Evolutionary conservation across 768 basidiomycete species (phyloP).

Genomic region (Boletus rubropictus): DNA sequence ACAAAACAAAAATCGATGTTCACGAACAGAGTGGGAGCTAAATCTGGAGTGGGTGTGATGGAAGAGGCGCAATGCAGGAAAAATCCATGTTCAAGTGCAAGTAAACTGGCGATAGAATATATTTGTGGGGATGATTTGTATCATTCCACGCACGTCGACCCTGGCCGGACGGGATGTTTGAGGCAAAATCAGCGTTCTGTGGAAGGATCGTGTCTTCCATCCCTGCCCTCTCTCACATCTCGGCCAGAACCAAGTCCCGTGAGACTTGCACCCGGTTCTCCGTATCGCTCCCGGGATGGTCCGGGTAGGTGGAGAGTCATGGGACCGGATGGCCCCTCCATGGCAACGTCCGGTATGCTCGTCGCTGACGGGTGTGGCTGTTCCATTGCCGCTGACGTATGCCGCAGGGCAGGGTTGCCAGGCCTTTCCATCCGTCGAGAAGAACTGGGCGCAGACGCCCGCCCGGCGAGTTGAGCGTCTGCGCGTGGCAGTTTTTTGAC

Average conservation of each 20-base stretch:
- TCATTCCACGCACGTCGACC: not conserved
- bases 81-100: conserved; percentile 20
- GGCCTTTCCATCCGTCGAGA: conserved; percentile 31
- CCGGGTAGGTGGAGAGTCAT: conserved; percentile 31
- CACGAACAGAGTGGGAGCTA: conserved; percentile 6
- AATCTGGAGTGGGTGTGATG: conserved; percentile 7
- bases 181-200: conserved; percentile 19
- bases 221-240: conserved; percentile 32
- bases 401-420: conserved; percentile 37
- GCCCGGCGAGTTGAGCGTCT: conserved; percentile 68
- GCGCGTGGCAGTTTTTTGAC: conserved; percentile 78
- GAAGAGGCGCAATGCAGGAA: conserved; percentile 6
- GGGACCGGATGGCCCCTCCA: conserved; percentile 27
- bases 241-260: conserved; percentile 28
- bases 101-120: conserved; percentile 7
- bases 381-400: conserved; percentile 26
- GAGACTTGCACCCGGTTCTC: conserved; percentile 29
- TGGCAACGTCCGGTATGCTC: conserved; percentile 23
- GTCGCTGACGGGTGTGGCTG: conserved; percentile 20
- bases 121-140: conserved; percentile 3
- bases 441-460: conserved; percentile 65
- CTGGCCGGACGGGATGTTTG: not conserved
- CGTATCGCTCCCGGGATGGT: conserved; percentile 31
- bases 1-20: conserved; percentile 14
- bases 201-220: conserved; percentile 27